Evolutionary conservation across 129 eudicot genomes (phyloP), one percentile per base, ranked within the genome.

Genomic region (Arctium lappa): DNA sequence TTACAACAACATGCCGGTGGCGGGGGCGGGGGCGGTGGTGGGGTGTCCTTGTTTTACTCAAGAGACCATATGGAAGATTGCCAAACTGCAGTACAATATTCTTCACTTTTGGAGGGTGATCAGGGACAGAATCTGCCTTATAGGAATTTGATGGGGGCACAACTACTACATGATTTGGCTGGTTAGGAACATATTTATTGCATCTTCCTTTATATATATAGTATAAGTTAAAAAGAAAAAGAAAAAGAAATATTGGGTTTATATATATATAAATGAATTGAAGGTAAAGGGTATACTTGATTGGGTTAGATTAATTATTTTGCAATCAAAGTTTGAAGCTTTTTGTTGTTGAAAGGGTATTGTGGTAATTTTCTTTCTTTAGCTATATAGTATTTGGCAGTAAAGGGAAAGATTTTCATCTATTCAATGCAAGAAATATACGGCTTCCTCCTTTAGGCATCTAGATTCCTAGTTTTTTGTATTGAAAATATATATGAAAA

Each of bases 111-210:
- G 90, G 99, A 93, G 44, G 91, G 91, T 30, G 98, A 93, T 82
- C 86, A 86, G 87, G 89, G 84, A 80, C 98, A 90, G 80, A 91
- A 86, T 75, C 81, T 93, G 90, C 99, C 95, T 0, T 93, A 90
- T 11, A 87, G 97, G 86, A 93, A 90, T 87, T 85, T 96, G 85
- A 93, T 96, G 99, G 99, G 98, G 80, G 99, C 98, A 69, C 99
- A 96, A 82, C 69, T 96, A 73, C 98, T 96, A 69, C 98, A 92
- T 91, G 99, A 96, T 81, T 83, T 93, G 86, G 95, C 98, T 65
- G 97, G 97, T 13, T 90, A 79, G 79, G 69, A 40, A 69, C 65
- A 27, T 31, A 70, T 30, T 29, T 9, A 50, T 27, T 27, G 39
- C 34, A 48, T 76, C 44, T 84, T 80, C 50, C 66, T 48, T 77